Percentiles rank a stretch among this genome's conserved stretches.
phyloP scores from a whole-genome alignment of 768 basidiomycete species.

The Termitomyces sp. region DNA sequence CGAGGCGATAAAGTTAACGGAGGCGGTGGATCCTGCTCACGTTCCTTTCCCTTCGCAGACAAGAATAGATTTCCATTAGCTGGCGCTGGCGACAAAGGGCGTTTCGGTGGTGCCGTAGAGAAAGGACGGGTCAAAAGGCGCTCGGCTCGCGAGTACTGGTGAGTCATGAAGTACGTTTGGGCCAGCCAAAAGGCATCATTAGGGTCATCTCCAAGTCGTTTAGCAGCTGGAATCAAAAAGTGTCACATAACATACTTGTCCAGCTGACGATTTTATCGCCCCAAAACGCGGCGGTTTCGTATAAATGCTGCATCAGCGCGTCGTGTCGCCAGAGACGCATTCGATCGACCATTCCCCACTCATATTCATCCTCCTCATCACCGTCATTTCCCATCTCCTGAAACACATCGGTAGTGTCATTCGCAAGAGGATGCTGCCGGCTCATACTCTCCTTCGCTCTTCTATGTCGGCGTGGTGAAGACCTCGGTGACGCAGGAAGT shows the following conservation, averaged over 20 bases:
- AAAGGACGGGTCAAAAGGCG: conserved; percentile 87
- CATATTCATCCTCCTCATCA: conserved; percentile 52
- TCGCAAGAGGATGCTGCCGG: conserved; percentile 67
- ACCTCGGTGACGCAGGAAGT: conserved; percentile 66
- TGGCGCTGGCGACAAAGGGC: conserved; percentile 25
- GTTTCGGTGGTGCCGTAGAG: conserved; percentile 44
- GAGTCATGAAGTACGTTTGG: conserved; percentile 93
- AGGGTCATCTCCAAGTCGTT: conserved; percentile 64
- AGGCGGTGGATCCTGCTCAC: conserved; percentile 41
- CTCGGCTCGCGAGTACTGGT: conserved; percentile 93
- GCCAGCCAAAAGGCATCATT: conserved; percentile 99
- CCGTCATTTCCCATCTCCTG: conserved; percentile 60
- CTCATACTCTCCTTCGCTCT: conserved; percentile 47
- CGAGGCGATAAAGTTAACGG: conserved; percentile 37
- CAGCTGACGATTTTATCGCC: conserved; percentile 94
- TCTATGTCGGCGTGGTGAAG: conserved; percentile 58
- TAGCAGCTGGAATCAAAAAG: neutral
- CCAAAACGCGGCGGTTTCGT: conserved; percentile 97
- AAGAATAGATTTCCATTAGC: conserved; percentile 36
- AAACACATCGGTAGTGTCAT: conserved; percentile 73
- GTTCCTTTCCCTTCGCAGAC: conserved; percentile 56
- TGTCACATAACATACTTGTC: conserved; percentile 68
- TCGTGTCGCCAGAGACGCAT: conserved; percentile 98
- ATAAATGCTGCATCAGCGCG: conserved; percentile 97
- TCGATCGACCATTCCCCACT: conserved; percentile 89